Evolutionary conservation across 371 early-diverging fungal genomes (phyloP).

Genomic region (Mortierella sp.): DNA sequence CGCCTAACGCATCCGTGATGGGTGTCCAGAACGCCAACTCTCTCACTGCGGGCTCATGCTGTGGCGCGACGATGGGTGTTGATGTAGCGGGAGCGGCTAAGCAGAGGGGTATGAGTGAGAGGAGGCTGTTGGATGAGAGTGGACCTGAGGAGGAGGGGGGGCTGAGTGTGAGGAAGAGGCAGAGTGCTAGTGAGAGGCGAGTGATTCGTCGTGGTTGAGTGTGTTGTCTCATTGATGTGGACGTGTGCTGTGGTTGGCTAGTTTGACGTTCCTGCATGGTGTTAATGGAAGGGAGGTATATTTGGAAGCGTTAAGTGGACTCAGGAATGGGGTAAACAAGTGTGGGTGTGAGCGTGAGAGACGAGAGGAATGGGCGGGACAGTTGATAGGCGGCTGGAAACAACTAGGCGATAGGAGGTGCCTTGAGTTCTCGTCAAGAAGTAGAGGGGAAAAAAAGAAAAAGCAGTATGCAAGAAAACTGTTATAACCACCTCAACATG

Average conservation of each 20-base stretch:
- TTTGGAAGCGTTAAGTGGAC: neutral
- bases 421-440: too few relatives aligned
- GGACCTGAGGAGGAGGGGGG: constrained; percentile 15
- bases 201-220: neutral
- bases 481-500: neutral
- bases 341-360: neutral
- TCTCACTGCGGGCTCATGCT: neutral
- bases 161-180: constrained; percentile 19
- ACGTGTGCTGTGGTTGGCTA: neutral
- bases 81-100: constrained; percentile 24
- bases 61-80: neutral
- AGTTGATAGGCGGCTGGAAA: too few relatives aligned
- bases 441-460: too few relatives aligned
- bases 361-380: neutral
- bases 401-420: too few relatives aligned
- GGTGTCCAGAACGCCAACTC: constrained; percentile 36
- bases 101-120: constrained; percentile 4
- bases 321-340: neutral
- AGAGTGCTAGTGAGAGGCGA: constrained; percentile 14
- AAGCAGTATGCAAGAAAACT: too few relatives aligned
- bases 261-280: neutral
- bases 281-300: neutral
- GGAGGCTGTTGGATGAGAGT: neutral
- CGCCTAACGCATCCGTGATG: constrained; percentile 13
- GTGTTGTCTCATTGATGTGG: neutral